A percentile compares a stretch with the other conserved stretches of the same genome.
Conservation (phyloP, 371 early-diverging fungal species). For the Mucor sp. region DNA sequence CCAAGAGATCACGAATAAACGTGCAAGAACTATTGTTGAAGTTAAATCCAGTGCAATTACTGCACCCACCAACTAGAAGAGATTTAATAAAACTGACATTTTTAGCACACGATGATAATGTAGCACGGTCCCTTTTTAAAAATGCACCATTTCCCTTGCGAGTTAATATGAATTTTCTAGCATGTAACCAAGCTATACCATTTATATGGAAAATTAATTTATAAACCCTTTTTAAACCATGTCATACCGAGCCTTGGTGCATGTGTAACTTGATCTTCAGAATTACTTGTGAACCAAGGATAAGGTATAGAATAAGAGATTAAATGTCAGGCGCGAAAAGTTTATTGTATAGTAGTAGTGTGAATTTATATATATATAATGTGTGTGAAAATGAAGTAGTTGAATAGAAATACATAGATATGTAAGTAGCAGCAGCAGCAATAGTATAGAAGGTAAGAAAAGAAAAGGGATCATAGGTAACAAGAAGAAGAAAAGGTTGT, state of each 20-base stretch:
- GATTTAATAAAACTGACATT: not conserved
- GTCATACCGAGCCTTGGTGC: not conserved
- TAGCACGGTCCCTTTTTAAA: not conserved
- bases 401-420: not conserved
- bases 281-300: not conserved
- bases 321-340: not conserved
- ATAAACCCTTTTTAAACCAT: not conserved
- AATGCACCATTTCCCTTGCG: not conserved
- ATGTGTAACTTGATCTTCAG: not conserved
- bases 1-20: constrained; percentile 14
- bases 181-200: not conserved
- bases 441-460: not conserved
- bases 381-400: not conserved
- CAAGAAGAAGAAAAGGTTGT: no score
- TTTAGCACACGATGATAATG: not conserved
- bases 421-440: not conserved
- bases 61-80: not conserved
- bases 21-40: constrained; percentile 14
- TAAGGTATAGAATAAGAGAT: not conserved
- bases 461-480: not conserved
- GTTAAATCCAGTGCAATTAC: constrained; percentile 9
- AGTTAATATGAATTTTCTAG: not conserved
- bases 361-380: not conserved
- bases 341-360: not conserved
- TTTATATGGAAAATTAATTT: not conserved